phyloP scores from a whole-genome alignment of 495 filamentous ascomycete genomes.

The Trichoderma parareesei region DNA sequence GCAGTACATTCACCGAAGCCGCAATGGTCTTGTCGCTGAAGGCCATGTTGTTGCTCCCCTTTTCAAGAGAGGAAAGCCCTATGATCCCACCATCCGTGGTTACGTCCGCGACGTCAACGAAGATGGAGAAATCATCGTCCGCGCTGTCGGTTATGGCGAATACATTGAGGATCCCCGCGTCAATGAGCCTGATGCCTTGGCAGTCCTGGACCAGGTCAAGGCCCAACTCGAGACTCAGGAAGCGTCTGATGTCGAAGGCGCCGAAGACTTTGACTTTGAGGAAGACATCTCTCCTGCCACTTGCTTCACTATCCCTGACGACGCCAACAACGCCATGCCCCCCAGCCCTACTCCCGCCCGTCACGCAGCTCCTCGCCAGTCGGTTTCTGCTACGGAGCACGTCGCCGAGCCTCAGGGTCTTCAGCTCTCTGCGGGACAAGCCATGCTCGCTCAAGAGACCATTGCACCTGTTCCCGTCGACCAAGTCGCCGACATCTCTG shows the following conservation, averaged over 20 bases:
- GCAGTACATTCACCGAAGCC: constrained; percentile 25
- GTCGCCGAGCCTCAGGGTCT: not conserved
- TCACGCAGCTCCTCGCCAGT: not conserved
- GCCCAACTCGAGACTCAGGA: too few relatives aligned
- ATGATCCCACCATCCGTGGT: constrained; percentile 23
- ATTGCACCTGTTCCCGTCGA: not conserved
- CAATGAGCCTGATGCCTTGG: constrained; percentile 19
- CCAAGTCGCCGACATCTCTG: not conserved
- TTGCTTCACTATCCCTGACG: not conserved
- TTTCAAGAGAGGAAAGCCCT: not conserved
- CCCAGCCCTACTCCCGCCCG: not conserved
- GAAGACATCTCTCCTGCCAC: not conserved
- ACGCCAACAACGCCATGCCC: not conserved
- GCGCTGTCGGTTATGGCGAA: constrained; percentile 23
- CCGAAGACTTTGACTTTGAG: too few relatives aligned
- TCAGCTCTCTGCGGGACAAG: not conserved
- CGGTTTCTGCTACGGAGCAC: not conserved
- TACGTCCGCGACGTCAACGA: constrained; percentile 20
- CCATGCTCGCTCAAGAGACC: not conserved
- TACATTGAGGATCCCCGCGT: constrained; percentile 20
- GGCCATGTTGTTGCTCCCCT: constrained; percentile 30
- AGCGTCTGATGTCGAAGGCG: not conserved
- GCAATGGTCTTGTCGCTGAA: constrained; percentile 22
- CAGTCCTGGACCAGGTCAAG: not conserved
- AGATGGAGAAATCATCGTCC: constrained; percentile 12